A percentile compares a stretch with the other conserved stretches of the same genome.
These are phyloP conservation scores for Coemansia sp. DNA, from an alignment of 192 early-diverging fungal species.

Conservation along the genomic window DNA sequence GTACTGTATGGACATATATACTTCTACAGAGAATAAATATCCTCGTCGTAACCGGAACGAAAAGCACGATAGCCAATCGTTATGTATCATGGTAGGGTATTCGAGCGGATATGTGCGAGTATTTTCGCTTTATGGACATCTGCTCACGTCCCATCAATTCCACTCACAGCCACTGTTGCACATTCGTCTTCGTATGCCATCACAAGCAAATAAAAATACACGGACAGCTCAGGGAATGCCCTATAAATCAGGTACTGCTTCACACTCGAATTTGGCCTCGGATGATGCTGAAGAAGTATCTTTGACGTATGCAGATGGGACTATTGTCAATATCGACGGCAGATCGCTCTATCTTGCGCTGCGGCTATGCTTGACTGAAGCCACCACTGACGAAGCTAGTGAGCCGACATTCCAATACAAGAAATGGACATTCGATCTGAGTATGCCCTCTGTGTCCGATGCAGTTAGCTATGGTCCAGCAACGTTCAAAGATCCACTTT, in stretches of 20 bases:
- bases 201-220: conserved; percentile 14
- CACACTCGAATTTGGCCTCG: background rate
- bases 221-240: conserved; percentile 12
- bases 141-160: conserved; percentile 41
- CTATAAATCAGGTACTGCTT: conserved; percentile 1
- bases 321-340: conserved; percentile 40
- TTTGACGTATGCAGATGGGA: conserved; percentile 40
- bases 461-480: conserved; percentile 43
- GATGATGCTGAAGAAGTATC: conserved; percentile 39
- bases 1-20: conserved; percentile 39
- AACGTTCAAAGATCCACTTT: conserved; percentile 24
- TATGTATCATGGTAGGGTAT: conserved; percentile 46
- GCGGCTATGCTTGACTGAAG: conserved; percentile 41
- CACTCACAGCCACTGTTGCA: conserved; percentile 27
- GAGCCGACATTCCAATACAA: conserved; percentile 46
- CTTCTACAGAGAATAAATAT: background rate
- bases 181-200: conserved; percentile 39
- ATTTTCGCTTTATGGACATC: conserved; percentile 38
- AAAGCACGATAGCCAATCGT: conserved; percentile 5
- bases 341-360: conserved; percentile 43
- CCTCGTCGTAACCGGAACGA: background rate
- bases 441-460: conserved; percentile 29
- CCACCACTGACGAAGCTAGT: conserved; percentile 10
- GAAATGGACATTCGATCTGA: conserved; percentile 44
- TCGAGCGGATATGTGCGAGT: conserved; percentile 40